A percentile compares a stretch with the other conserved stretches of the same genome.
Evolutionary conservation across 176 grass and related monocot genomes (phyloP).

Genomic region (Juncus inflexus): DNA sequence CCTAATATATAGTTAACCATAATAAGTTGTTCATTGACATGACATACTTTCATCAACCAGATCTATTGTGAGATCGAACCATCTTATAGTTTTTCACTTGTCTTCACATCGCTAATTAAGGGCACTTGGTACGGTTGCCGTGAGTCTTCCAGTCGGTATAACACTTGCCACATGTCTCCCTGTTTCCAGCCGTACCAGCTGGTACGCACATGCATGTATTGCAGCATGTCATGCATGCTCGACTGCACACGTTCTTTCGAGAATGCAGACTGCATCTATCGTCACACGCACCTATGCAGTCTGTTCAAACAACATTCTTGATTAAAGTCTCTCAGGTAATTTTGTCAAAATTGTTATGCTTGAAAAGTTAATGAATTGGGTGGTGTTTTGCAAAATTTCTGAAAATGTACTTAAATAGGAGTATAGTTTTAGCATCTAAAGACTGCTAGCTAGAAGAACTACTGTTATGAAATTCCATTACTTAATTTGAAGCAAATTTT

Average conservation of each 20-base stretch:
- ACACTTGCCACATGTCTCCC: constrained; percentile 83
- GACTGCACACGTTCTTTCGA: constrained; percentile 61
- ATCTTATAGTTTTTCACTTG: no score
- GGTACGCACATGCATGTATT: constrained; percentile 77
- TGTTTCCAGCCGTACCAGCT: constrained; percentile 73
- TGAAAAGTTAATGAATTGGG: neutral
- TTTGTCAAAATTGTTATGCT: neutral
- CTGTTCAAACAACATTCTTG: constrained; percentile 14
- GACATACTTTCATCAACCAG: no score
- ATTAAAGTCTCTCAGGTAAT: no score
- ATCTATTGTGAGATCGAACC: no score
- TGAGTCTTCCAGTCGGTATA: constrained; percentile 89
- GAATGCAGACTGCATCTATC: constrained; percentile 58
- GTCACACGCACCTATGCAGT: constrained; percentile 66
- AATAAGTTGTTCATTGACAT: no score
- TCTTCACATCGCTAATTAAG: constrained; percentile 26
- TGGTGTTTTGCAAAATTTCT: neutral
- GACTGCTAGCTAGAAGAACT: no score
- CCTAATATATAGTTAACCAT: no score
- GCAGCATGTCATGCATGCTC: constrained; percentile 86
- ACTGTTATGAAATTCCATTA: no score
- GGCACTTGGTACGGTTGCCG: constrained; percentile 90
- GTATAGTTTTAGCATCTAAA: no score
- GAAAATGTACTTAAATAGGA: no score
- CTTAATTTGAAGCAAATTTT: no score